These are phyloP conservation scores for Saccharomycopsis sp. DNA, from an alignment of 805 yeast genomes.

Conservation along the genomic window DNA sequence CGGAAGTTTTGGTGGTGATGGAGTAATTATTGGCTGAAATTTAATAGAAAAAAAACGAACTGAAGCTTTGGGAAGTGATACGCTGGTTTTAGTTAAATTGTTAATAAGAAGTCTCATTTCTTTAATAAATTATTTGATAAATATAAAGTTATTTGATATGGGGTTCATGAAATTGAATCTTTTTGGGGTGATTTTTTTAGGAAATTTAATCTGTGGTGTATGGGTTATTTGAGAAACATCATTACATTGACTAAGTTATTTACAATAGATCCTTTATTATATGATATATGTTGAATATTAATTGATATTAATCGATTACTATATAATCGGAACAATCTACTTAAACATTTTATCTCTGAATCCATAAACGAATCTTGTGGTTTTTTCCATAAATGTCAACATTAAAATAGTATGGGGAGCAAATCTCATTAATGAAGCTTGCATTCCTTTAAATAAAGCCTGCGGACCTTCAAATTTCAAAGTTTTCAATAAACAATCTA, in stretches of 20 bases:
- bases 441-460: constrained; percentile 91
- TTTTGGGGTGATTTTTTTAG: too few species aligned
- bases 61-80: neutral
- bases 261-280: too few species aligned
- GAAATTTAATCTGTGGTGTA: too few species aligned
- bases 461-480: constrained; percentile 70
- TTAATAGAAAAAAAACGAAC: neutral
- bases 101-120: too few species aligned
- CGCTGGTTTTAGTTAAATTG: too few species aligned
- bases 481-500: constrained; percentile 84
- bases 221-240: too few species aligned
- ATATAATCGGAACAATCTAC: neutral
- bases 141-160: too few species aligned
- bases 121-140: too few species aligned
- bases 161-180: too few species aligned
- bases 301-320: neutral
- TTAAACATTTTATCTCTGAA: constrained; percentile 27
- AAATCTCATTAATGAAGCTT: constrained; percentile 83
- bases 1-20: constrained; percentile 63
- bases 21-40: constrained; percentile 12
- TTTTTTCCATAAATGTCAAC: constrained; percentile 91
- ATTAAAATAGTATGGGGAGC: constrained; percentile 93
- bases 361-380: constrained; percentile 48
- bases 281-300: too few species aligned
- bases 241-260: too few species aligned